These are phyloP conservation scores for Miscanthus lutarioriparius DNA, from an alignment of 176 grass and related monocot genomes.

Conservation along the genomic window DNA sequence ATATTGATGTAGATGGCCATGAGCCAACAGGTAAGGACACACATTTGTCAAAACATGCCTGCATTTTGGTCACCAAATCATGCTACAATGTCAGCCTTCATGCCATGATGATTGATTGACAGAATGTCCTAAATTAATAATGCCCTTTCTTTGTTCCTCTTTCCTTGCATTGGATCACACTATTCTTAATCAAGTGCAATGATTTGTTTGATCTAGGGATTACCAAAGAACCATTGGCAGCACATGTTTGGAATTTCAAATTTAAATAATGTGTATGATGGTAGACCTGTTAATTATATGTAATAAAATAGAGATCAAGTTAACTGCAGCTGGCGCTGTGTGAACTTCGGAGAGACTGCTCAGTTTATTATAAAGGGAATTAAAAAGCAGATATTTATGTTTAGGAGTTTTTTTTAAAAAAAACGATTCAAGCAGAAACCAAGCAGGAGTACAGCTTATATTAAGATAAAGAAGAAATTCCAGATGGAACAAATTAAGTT, in stretches of 20 bases:
- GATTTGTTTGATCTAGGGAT: conserved; percentile 37
- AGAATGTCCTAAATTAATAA: conserved; percentile 16
- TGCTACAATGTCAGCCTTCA: conserved; percentile 21
- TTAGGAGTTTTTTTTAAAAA: too few relatives aligned
- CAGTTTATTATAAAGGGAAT: too few relatives aligned
- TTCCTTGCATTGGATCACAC: conserved; percentile 35
- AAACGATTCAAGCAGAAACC: too few relatives aligned
- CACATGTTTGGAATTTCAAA: not conserved
- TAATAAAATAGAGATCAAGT: too few relatives aligned
- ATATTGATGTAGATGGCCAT: not conserved
- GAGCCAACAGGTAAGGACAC: not conserved
- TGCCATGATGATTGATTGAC: conserved; percentile 42
- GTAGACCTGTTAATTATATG: too few relatives aligned
- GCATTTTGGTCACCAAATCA: conserved; percentile 30
- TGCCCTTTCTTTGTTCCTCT: conserved; percentile 21
- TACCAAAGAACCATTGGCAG: not conserved
- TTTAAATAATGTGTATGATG: too few relatives aligned
- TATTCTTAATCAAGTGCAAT: conserved; percentile 4
- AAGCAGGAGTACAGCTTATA: too few relatives aligned
- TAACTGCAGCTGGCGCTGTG: too few relatives aligned
- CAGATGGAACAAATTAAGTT: too few relatives aligned
- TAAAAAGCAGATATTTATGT: too few relatives aligned
- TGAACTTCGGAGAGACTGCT: too few relatives aligned
- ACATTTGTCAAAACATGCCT: conserved; percentile 23
- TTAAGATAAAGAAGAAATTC: too few relatives aligned